Percentiles rank a stretch among this genome's conserved stretches.
Evolutionary conservation across 768 basidiomycete genomes (phyloP).

Genomic region (Astraeus odoratus): DNA sequence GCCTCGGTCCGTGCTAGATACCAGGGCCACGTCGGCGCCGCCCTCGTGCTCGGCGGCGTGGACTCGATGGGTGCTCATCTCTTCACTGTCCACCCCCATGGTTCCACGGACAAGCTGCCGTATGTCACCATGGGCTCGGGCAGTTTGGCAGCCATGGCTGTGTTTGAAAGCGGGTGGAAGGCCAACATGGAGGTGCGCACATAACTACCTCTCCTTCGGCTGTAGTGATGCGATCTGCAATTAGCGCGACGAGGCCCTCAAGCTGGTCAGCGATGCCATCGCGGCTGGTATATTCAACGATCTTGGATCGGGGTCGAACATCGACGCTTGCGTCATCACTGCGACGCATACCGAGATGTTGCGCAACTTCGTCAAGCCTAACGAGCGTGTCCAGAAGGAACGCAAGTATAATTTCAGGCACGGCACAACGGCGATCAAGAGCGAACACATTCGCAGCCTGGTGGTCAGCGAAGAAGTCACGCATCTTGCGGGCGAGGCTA

Average conservation of each 20-base stretch:
- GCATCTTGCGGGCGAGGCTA: conserved; percentile 54
- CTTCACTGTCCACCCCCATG: conserved; percentile 94
- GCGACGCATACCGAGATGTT: conserved; percentile 84
- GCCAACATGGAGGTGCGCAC: conserved; percentile 68
- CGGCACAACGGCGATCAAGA: conserved; percentile 88
- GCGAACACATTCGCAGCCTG: conserved; percentile 65
- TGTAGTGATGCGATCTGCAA: conserved; percentile 2
- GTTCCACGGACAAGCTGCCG: conserved; percentile 96
- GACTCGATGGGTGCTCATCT: conserved; percentile 90
- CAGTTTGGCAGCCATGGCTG: conserved; percentile 94
- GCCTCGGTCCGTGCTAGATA: conserved; percentile 43
- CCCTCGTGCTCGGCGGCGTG: conserved; percentile 95
- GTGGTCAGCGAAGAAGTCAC: conserved; percentile 68
- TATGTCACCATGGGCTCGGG: conserved; percentile 99
- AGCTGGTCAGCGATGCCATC: conserved; percentile 79
- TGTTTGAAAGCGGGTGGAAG: conserved; percentile 86
- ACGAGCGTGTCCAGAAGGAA: conserved; percentile 76
- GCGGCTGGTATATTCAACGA: conserved; percentile 99
- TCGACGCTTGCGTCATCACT: conserved; percentile 95
- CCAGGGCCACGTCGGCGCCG: conserved; percentile 91
- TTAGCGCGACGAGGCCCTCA: conserved; percentile 76
- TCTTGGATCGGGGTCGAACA: conserved; percentile 96
- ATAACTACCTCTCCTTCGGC: neutral
- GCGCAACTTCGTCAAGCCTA: conserved; percentile 90
- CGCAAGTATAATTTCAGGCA: conserved; percentile 61